Base-by-base conservation (phyloP, 495 filamentous ascomycete genomes). In the Podospora sp. region DNA sequence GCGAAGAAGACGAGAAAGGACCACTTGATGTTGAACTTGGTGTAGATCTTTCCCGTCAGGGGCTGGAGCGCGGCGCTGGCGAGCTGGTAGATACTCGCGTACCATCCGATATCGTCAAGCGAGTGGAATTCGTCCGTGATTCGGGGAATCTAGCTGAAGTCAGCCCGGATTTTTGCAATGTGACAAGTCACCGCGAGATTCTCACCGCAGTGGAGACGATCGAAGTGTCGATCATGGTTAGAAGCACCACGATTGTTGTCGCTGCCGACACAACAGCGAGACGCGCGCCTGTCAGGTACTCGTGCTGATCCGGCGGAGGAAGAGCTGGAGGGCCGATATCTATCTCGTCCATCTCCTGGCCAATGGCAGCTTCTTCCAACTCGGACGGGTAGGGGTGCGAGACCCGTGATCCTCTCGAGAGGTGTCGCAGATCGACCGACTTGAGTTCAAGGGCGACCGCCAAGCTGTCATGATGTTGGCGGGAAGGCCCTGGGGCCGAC, bases 41-140 rank as follows among this genome's bases (percentile, higher is more conserved):
- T 75, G 67, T 83, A 89, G 29, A 88, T 75, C 46, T 79, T 81
- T 50, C 85, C 85, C 40, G 76, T 82, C n/a, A 85, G 71, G 1
- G 84, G 81, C 40, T 84, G 80, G n/a, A 86, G 73, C 24, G 78
- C 76, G 14, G 81, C 80, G 51, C 76, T 78, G 14, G 84, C 82
- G 6, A 89, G 73, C 26, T 86, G 75, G 69, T 88, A 88, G 12
- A 78, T 74, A 59, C 73, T 79, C 0, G 77, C 79, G 64, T 87
- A 88, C 85, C 84, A 88, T 1, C 72, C 75, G 11, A 87, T 76
- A 62, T 87, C 84, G 0, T 65, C 40, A 2, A 85, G 72, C 1
- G 77, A 80, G 40, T 79, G 57, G 69, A 86, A 85, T 2, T 82
- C 79, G 59, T 77, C 73, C 0, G 82, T 83, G 50, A 86, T 85